These are phyloP conservation scores for Bonia amplexicaulis DNA, from an alignment of 176 grass and related monocot genomes.

Conservation along the genomic window DNA sequence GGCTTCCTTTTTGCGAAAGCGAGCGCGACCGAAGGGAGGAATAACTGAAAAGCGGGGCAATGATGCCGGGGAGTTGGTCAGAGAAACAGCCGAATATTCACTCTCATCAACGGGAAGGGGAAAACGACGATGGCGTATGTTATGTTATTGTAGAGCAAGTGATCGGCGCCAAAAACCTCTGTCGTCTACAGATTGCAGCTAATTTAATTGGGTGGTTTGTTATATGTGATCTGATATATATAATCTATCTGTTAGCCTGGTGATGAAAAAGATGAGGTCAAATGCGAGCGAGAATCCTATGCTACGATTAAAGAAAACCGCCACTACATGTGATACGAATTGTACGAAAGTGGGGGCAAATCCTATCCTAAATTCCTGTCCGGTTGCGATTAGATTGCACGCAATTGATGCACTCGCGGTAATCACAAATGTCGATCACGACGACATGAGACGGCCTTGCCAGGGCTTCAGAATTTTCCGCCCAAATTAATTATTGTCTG, in stretches of 20 bases:
- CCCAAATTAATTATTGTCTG: neutral
- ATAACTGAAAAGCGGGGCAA: neutral
- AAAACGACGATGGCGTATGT: neutral
- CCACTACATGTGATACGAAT: conserved; percentile 44
- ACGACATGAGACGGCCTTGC: neutral
- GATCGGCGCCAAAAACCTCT: conserved; percentile 23
- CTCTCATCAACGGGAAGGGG: neutral
- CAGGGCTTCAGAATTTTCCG: neutral
- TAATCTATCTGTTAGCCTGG: neutral
- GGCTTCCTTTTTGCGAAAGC: conserved; percentile 28
- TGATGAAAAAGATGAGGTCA: conserved; percentile 13
- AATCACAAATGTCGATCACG: neutral
- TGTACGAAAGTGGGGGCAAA: conserved; percentile 26
- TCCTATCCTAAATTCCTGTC: conserved; percentile 37
- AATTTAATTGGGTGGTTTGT: neutral
- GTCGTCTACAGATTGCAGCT: conserved; percentile 30
- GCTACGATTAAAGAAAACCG: conserved; percentile 14
- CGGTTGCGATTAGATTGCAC: conserved; percentile 21
- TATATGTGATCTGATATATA: conserved; percentile 24
- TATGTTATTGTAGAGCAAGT: neutral
- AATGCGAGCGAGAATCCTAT: conserved; percentile 31
- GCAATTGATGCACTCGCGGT: neutral
- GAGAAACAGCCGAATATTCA: conserved; percentile 32
- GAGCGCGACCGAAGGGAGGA: conserved; percentile 23
- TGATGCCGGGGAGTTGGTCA: conserved; percentile 16